These are phyloP conservation scores for Clonostachys rosea DNA, from an alignment of 2,329 filamentous ascomycete genomes.

Conservation along the genomic window DNA sequence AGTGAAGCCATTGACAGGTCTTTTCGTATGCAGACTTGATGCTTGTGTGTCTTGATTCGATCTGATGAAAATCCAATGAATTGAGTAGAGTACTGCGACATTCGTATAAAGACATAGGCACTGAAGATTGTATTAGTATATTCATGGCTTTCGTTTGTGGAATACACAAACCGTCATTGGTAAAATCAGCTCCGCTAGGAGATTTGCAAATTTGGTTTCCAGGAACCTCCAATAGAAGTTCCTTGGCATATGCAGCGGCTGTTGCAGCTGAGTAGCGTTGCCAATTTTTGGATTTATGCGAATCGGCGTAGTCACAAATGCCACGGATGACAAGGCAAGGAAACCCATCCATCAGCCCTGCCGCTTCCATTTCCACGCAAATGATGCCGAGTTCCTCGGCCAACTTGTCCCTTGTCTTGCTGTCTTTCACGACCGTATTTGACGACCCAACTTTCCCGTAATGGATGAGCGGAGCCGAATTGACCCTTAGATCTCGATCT, in stretches of 20 bases:
- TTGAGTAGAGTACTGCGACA: no score
- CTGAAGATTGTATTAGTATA: no score
- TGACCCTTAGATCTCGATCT: not conserved
- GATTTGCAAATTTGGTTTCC: no score
- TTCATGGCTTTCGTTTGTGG: no score
- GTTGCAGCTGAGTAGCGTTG: constrained; percentile 29
- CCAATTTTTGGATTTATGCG: constrained; percentile 19
- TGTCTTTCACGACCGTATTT: constrained; percentile 28
- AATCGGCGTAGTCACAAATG: constrained; percentile 23
- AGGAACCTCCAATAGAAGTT: not conserved
- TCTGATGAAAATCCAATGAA: constrained; percentile 3
- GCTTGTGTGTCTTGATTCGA: constrained; percentile 5
- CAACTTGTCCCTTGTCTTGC: constrained; percentile 23
- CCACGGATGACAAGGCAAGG: constrained; percentile 31
- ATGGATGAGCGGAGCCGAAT: constrained; percentile 21
- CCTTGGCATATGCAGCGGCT: constrained; percentile 21
- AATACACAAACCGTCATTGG: no score
- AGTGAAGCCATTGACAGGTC: no score
- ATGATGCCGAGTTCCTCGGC: constrained; percentile 10
- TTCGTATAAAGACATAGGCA: no score
- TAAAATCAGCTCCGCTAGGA: no score
- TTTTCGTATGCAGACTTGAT: constrained; percentile 1
- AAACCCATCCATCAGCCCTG: constrained; percentile 19
- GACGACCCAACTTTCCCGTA: constrained; percentile 21
- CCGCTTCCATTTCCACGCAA: constrained; percentile 26